These are phyloP conservation scores for Auxenochlorella pyrenoidosa DNA, from an alignment of 139 green algal species.

Conservation along the genomic window DNA sequence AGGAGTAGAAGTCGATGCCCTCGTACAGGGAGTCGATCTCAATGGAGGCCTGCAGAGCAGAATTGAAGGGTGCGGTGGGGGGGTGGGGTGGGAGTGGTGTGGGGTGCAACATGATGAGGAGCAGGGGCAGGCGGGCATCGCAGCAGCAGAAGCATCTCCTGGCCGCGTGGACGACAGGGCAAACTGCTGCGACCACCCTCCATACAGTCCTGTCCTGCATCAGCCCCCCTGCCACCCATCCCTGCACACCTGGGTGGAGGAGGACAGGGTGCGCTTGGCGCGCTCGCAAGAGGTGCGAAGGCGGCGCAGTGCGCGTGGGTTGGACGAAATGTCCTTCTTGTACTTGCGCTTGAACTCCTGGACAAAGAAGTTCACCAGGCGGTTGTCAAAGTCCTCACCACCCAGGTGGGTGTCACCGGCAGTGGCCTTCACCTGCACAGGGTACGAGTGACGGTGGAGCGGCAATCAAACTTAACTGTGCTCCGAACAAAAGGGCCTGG, in stretches of 20 bases:
- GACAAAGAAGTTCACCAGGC: constrained; percentile 59
- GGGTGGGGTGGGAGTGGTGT: too few relatives aligned
- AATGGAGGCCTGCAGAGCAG: constrained; percentile 90
- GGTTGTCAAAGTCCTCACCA: constrained; percentile 90
- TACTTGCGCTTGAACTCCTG: constrained; percentile 99
- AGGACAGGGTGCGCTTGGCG: constrained; percentile 79
- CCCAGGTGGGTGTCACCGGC: constrained; percentile 90
- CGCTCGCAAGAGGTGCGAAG: constrained; percentile 83
- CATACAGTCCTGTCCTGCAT: too few relatives aligned
- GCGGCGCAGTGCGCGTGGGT: constrained; percentile 79
- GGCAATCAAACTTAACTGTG: too few relatives aligned
- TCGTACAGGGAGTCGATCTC: constrained; percentile 98
- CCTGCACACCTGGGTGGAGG: constrained; percentile 83
- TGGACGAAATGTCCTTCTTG: constrained; percentile 97
- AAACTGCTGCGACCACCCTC: too few relatives aligned
- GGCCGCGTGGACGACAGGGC: too few relatives aligned
- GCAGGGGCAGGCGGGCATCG: too few relatives aligned
- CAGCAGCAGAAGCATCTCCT: too few relatives aligned
- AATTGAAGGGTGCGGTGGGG: too few relatives aligned
- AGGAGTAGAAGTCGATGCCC: constrained; percentile 97
- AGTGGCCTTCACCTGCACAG: constrained; percentile 74
- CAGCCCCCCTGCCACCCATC: too few relatives aligned
- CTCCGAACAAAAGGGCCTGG: too few relatives aligned
- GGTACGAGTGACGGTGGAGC: too few relatives aligned
- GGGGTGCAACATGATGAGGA: too few relatives aligned